Percentiles rank a stretch among this genome's conserved stretches.
Conservation (phyloP, 768 basidiomycete species). For the Clitopilus hobsonii region DNA sequence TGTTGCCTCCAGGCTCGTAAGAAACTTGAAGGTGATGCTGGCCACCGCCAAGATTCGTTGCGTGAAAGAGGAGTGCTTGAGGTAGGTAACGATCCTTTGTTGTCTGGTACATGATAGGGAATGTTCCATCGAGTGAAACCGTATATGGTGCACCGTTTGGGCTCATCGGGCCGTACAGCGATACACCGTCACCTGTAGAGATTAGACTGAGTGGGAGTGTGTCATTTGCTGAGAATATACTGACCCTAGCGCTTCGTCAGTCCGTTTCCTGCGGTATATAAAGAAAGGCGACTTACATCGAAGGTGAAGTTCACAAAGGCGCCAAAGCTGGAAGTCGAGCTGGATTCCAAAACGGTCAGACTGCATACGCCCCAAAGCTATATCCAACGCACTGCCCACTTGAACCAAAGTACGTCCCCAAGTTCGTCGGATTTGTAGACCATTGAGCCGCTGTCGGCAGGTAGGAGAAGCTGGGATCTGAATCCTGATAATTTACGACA, state of each 20-base stretch:
- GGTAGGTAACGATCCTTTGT: neutral
- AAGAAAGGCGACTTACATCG: neutral
- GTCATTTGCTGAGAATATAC: neutral
- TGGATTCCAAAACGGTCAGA: neutral
- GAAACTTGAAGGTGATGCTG: neutral
- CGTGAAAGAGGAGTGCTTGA: neutral
- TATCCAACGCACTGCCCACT: slow-evolving; percentile 40
- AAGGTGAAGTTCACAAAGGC: neutral
- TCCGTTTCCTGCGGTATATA: neutral
- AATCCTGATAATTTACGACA: slow-evolving; percentile 25
- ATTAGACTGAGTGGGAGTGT: neutral
- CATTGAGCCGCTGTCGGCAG: slow-evolving; percentile 23
- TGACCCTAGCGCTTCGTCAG: neutral
- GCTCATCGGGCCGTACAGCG: neutral
- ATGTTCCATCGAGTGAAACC: neutral
- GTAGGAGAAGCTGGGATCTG: slow-evolving; percentile 33
- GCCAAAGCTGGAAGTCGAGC: neutral
- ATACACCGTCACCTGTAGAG: neutral
- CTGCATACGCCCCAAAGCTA: too few relatives aligned
- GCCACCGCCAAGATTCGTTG: neutral
- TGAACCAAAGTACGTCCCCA: slow-evolving; percentile 35
- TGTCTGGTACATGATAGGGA: neutral
- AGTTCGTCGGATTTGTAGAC: slow-evolving; percentile 21
- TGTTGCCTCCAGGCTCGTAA: neutral
- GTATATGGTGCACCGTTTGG: neutral